Base-by-base conservation (phyloP, 768 basidiomycete genomes). In the Dacryopinax spathularia region DNA sequence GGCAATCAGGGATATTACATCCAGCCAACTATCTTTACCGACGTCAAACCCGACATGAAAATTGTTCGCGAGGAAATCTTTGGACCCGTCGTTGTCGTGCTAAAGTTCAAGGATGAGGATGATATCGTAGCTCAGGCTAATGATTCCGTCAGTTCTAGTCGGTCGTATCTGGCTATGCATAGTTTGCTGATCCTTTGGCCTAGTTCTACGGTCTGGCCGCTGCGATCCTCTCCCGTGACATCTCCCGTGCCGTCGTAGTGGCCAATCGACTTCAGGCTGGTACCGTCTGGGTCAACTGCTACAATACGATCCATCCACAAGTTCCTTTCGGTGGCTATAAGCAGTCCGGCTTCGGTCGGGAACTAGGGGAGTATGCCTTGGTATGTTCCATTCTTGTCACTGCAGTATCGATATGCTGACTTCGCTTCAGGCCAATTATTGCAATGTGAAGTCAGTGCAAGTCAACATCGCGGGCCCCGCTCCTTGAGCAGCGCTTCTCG, bases 241-340 rank as follows among this genome's bases (percentile, higher is more conserved):
- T 95, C 76, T 83, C 81, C 67, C 80, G 86, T 29, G 91, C 89
- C 0, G 74, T 94, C 62, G 75, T 77, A 64, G 83, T 84, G 1
- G 88, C 89, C 7, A 84, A 90, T 72, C 79, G 75, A 64, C 76
- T 97, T 65, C 81, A 88, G 69, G 88, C 90, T 3, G 93, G 93
- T 34, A 91, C 89, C 4, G 82, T 80, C 2, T 92, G 87, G 86
- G 77, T 86, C 65, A 69, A 74, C 60, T 64, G 61, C 43, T 71
- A 72, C 66, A 70, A 72, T 67, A 34, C 61, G 65, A 70, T 84
- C 15, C 77, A 86, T 67, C 67, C 78, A 2, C 77, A 78, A 27
- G 78, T 89, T 22, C 88, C 91, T 0, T 92, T 92, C 70, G 91
- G 91, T 65, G 91, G 91, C 9, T 91, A 79, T 79, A 93, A 91